Evolutionary conservation across 1,284 basidiomycete genomes (phyloP).

Genomic region (Mycosarcoma mackinlayi): DNA sequence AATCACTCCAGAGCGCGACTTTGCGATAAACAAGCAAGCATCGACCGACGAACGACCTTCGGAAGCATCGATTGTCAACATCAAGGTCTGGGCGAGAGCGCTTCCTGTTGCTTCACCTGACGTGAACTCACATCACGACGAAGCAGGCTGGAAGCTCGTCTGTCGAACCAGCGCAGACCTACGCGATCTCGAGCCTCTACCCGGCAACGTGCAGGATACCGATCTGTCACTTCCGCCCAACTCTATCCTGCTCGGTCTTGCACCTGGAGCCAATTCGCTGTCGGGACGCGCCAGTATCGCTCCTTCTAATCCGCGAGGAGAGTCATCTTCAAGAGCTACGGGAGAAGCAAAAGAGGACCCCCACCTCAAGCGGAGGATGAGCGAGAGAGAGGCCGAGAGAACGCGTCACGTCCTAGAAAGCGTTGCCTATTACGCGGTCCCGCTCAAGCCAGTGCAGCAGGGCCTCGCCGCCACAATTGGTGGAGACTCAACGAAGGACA

Average conservation of each 20-base stretch:
- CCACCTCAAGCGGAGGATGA: slow-evolving; percentile 13
- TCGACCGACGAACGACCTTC: neutral
- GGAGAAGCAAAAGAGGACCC: slow-evolving; percentile 6
- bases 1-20: slow-evolving; percentile 37
- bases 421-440: slow-evolving; percentile 32
- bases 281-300: slow-evolving; percentile 21
- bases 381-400: slow-evolving; percentile 37
- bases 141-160: slow-evolving; percentile 29
- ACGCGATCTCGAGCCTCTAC: slow-evolving; percentile 30
- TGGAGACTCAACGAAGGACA: neutral
- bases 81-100: slow-evolving; percentile 27
- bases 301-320: slow-evolving; percentile 1
- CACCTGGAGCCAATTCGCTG: slow-evolving; percentile 37
- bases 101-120: neutral
- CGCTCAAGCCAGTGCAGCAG: slow-evolving; percentile 5
- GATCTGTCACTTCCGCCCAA: slow-evolving; percentile 26
- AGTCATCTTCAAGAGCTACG: neutral
- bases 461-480: neutral
- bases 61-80: slow-evolving; percentile 15
- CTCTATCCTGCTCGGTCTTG: slow-evolving; percentile 37
- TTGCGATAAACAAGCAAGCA: slow-evolving; percentile 1
- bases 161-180: slow-evolving; percentile 27
- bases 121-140: neutral
- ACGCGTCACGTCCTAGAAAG: slow-evolving; percentile 33
- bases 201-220: slow-evolving; percentile 26